These are phyloP conservation scores for Aethionema arabicum DNA, from an alignment of 345 rosid species.

Conservation along the genomic window DNA sequence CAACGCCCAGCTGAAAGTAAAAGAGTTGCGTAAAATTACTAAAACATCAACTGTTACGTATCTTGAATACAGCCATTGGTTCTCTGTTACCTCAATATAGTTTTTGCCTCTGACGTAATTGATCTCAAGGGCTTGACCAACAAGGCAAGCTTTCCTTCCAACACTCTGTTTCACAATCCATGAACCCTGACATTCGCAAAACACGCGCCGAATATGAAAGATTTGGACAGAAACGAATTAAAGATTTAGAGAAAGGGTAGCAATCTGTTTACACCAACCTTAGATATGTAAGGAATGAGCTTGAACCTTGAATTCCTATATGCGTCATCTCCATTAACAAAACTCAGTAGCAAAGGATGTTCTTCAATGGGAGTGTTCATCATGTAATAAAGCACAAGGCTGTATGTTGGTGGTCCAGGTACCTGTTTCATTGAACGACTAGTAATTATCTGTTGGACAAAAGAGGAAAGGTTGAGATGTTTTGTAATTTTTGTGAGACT, in stretches of 20 bases:
- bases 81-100: slow-evolving; percentile 76
- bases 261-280: slow-evolving; percentile 44
- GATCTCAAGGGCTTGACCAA: slow-evolving; percentile 91
- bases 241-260: background rate
- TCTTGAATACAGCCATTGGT: background rate
- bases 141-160: slow-evolving; percentile 91
- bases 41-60: background rate
- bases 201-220: background rate
- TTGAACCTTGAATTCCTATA: slow-evolving; percentile 94
- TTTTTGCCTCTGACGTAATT: slow-evolving; percentile 86
- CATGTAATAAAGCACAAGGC: slow-evolving; percentile 86
- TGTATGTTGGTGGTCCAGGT: slow-evolving; percentile 84
- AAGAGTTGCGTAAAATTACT: background rate
- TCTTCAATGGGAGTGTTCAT: slow-evolving; percentile 78
- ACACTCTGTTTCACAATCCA: slow-evolving; percentile 99
- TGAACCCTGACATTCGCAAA: slow-evolving; percentile 64
- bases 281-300: slow-evolving; percentile 95
- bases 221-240: background rate
- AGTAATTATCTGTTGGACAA: background rate
- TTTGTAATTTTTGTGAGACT: background rate
- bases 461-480: background rate
- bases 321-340: slow-evolving; percentile 80
- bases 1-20: slow-evolving; percentile 76
- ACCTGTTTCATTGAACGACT: slow-evolving; percentile 49
- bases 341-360: slow-evolving; percentile 71